Evolutionary conservation across 23 red algal genomes (phyloP).

Genomic region (Pyropia yezoensis): DNA sequence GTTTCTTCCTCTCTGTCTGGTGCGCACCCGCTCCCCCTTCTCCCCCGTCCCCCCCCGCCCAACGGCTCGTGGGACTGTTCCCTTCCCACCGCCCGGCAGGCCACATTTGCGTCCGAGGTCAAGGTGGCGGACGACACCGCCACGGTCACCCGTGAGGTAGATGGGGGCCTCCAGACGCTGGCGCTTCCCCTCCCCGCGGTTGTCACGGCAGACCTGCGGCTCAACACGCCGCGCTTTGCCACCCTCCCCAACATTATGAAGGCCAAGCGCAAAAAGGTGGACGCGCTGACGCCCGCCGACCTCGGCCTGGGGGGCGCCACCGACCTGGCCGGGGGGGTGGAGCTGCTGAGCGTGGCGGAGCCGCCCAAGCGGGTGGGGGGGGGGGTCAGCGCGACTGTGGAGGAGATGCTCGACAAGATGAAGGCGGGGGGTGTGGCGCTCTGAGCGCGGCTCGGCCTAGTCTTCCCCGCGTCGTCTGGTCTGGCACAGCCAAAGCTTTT

Average conservation of each 20-base stretch:
- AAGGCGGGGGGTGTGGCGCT: conserved; percentile 30
- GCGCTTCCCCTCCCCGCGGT: conserved; percentile 57
- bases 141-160: conserved; percentile 77
- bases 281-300: conserved; percentile 28
- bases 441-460: neutral
- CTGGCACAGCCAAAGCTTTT: no score
- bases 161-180: conserved; percentile 84
- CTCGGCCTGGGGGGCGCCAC: conserved; percentile 13
- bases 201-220: conserved; percentile 76
- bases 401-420: conserved; percentile 58
- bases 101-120: conserved; percentile 84
- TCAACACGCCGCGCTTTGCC: conserved; percentile 89
- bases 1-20: neutral
- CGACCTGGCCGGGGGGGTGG: conserved; percentile 25
- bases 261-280: conserved; percentile 88
- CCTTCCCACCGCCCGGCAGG: conserved; percentile 25
- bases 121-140: conserved; percentile 29
- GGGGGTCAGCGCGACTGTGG: conserved; percentile 30
- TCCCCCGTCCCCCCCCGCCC: neutral
- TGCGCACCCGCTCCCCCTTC: neutral
- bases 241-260: conserved; percentile 92
- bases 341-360: conserved; percentile 40
- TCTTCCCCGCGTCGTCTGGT: no score
- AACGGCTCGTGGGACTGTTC: no score
- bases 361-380: conserved; percentile 49